Evolutionary conservation across 805 yeast genomes (phyloP).

Genomic region (Suhomyces sp.): DNA sequence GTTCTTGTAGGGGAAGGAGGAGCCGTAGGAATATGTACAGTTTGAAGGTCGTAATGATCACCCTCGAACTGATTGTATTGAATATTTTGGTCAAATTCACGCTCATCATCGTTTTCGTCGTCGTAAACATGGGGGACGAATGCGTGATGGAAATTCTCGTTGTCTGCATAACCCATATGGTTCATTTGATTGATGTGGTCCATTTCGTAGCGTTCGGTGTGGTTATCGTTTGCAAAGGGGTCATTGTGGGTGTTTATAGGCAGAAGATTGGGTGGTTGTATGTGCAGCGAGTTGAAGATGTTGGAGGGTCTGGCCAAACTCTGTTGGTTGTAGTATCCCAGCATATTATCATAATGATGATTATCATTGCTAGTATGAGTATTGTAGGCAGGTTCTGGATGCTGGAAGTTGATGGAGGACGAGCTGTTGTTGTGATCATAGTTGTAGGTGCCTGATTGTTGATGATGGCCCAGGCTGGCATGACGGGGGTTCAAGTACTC

Average conservation of each 20-base stretch:
- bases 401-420: conserved; percentile 28
- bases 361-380: conserved; percentile 5
- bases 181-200: too few species aligned
- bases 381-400: conserved; percentile 25
- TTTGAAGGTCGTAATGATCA: conserved; percentile 41
- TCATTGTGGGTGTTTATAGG: conserved; percentile 16
- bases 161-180: conserved; percentile 18
- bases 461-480: conserved; percentile 9
- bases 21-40: conserved; percentile 25
- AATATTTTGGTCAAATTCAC: conserved; percentile 39
- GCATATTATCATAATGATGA: conserved; percentile 18
- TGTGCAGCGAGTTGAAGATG: conserved; percentile 25
- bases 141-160: conserved; percentile 20
- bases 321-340: conserved; percentile 22
- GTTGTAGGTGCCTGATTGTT: conserved; percentile 18
- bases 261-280: conserved; percentile 15
- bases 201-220: conserved; percentile 12
- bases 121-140: conserved; percentile 45
- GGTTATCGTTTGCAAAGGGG: conserved; percentile 12
- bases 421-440: conserved; percentile 10
- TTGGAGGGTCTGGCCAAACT: conserved; percentile 23
- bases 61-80: conserved; percentile 41
- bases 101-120: conserved; percentile 40
- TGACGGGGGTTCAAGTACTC: conserved; percentile 15
- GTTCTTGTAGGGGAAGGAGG: conserved; percentile 16